Evolutionary conservation across 2,329 filamentous ascomycete genomes (phyloP).

Genomic region (Cytospora chrysosperma): DNA sequence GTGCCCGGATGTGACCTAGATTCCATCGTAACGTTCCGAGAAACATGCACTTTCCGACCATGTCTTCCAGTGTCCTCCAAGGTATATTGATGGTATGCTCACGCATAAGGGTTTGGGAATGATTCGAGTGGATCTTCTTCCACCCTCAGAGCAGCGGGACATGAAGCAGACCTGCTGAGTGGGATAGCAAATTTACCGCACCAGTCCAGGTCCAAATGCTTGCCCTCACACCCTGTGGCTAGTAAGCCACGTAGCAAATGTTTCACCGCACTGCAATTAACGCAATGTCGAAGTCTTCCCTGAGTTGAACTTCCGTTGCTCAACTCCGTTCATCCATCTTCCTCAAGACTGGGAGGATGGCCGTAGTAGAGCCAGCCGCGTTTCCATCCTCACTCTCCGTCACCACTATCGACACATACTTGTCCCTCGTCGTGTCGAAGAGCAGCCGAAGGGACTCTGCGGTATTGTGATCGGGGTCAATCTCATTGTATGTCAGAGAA

Average conservation of each 20-base stretch:
- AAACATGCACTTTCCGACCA: not conserved
- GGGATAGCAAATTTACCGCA: not conserved
- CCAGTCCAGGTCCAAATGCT: not conserved
- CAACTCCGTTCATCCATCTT: slow-evolving; percentile 54
- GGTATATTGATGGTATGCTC: not conserved
- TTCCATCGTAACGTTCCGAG: not conserved
- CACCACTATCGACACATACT: slow-evolving; percentile 83
- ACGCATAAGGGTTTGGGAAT: not conserved
- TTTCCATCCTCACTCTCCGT: slow-evolving; percentile 93
- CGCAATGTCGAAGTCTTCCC: not conserved
- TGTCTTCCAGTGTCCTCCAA: not conserved
- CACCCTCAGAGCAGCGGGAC: not conserved
- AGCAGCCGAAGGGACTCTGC: slow-evolving; percentile 62
- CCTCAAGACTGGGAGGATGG: slow-evolving; percentile 66
- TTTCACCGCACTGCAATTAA: not conserved
- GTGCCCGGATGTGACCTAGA: not conserved
- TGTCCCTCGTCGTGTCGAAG: slow-evolving; percentile 88
- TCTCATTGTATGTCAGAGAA: slow-evolving; percentile 91
- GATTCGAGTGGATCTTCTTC: not conserved
- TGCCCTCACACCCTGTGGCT: not conserved
- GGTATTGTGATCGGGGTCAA: slow-evolving; percentile 70
- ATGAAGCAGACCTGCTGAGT: not conserved
- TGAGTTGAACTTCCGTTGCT: slow-evolving; percentile 33
- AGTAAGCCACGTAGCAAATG: not conserved
- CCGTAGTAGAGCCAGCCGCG: slow-evolving; percentile 80